Base-by-base conservation (phyloP, 805 yeast genomes). In the Cyberlindnera maritima region DNA sequence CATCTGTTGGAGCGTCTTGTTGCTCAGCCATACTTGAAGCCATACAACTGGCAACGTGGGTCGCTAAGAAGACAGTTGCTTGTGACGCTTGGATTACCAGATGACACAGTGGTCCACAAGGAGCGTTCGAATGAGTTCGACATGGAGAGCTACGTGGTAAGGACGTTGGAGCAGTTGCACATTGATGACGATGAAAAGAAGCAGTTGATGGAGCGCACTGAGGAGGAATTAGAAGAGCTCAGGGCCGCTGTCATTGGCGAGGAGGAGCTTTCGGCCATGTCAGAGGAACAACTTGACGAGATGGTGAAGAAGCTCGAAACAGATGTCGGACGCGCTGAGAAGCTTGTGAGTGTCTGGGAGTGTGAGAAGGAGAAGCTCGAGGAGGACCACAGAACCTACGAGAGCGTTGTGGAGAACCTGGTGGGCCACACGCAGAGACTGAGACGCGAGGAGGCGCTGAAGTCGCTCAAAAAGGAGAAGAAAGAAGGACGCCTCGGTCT, bases 381-480 rank as follows among this genome's bases (percentile, higher is more conserved):
- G 47, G 75, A 72, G 36, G 95, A 90, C 62, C 85, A 87, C 57
- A 77, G 76, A 29, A 79, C 91, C 14, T 90, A 84, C 61, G 96
- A 92, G 56, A 76, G 84, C 2, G 96, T 94, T 55, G 90, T 94
- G 36, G 96, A 89, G 60, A 90, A 88, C 57, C 69, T 91, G 56
- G 87, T 91, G 14, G 97, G 96, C 8, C 90, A 91, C 62, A 86
- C 96, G 7, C 97, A 94, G 64, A 79, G 88, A 57, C 57, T 85
- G 42, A 77, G 86, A 56, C 72, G 92, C 46, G 71, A 68, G 47
- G 75, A 72, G 53, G 63, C 69, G 14, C 66, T 70, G 36, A 55
- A 60, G 38, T 58, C 58, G 41, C 57, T 68, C 42, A 68, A 67
- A 53, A 66, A 65, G 50, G 66, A 64, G 40, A 52, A 55, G 28